These are phyloP conservation scores for Panaeolus papilionaceus DNA, from an alignment of 768 basidiomycete genomes.

Conservation along the genomic window DNA sequence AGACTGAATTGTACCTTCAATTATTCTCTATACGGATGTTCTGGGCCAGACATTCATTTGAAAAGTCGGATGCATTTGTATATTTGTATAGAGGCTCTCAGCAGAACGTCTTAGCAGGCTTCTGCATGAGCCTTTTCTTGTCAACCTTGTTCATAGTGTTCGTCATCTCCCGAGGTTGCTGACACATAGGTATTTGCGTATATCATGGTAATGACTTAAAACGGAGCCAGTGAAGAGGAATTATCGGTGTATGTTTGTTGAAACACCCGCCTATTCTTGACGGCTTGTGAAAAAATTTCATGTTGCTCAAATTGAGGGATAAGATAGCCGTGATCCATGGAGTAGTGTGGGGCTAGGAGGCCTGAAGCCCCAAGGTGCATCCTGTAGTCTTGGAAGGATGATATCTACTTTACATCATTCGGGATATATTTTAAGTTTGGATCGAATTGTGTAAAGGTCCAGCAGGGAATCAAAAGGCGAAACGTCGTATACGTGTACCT, in stretches of 20 bases:
- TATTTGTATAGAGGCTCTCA: not conserved
- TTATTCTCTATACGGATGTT: slow-evolving; percentile 7
- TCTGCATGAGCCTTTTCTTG: not conserved
- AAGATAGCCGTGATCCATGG: slow-evolving; percentile 13
- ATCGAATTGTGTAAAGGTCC: not conserved
- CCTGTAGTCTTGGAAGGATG: slow-evolving; percentile 11
- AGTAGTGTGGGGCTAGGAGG: slow-evolving; percentile 9
- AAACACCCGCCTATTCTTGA: slow-evolving; percentile 10
- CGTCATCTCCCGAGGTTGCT: not conserved
- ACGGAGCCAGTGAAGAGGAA: not conserved
- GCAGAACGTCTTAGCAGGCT: no score
- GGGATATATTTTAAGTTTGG: slow-evolving; percentile 6
- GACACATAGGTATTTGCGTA: not conserved
- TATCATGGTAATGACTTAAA: not conserved
- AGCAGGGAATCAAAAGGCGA: slow-evolving; percentile 1
- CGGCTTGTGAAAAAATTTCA: not conserved
- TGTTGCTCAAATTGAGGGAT: not conserved
- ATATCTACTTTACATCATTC: not conserved
- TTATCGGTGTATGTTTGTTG: slow-evolving; percentile 9
- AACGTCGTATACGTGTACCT: not conserved
- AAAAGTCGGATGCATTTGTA: not conserved
- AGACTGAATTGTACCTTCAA: not conserved
- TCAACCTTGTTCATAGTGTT: not conserved
- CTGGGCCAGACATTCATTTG: not conserved
- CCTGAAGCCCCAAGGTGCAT: not conserved